These are phyloP conservation scores for Suillus bovinus DNA, from an alignment of 768 basidiomycete species.

Conservation along the genomic window DNA sequence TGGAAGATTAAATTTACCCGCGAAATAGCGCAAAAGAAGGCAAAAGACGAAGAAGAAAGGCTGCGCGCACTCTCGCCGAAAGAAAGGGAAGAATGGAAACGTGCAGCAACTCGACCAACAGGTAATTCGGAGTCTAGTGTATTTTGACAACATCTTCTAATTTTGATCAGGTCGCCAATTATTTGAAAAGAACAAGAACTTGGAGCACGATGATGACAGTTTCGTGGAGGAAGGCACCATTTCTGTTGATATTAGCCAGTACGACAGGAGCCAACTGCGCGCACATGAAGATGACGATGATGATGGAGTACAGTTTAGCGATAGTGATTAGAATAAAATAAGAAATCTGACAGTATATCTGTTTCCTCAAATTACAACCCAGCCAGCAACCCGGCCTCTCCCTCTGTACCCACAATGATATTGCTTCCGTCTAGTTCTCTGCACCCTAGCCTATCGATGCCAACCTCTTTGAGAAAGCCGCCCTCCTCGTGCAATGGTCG, in stretches of 20 bases:
- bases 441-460: conserved; percentile 55
- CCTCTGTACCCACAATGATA: conserved; percentile 52
- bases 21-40: conserved; percentile 58
- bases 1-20: conserved; percentile 84
- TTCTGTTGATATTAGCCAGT: conserved; percentile 88
- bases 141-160: conserved; percentile 10
- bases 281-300: conserved; percentile 53
- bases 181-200: conserved; percentile 79
- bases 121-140: conserved; percentile 47
- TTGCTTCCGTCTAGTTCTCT: conserved; percentile 55
- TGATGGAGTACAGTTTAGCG: conserved; percentile 72
- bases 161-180: conserved; percentile 77
- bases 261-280: conserved; percentile 64
- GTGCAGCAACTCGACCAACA: conserved; percentile 55
- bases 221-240: conserved; percentile 84
- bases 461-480: conserved; percentile 63
- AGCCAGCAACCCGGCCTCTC: conserved; percentile 55
- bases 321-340: conserved; percentile 65
- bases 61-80: conserved; percentile 70
- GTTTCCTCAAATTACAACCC: conserved; percentile 46
- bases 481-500: conserved; percentile 48
- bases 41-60: conserved; percentile 76
- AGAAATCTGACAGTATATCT: conserved; percentile 14
- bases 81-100: conserved; percentile 85
- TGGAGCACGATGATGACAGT: conserved; percentile 72